Conservation (phyloP, 2,329 filamentous ascomycete genomes). For the Diplodia intermedia region DNA sequence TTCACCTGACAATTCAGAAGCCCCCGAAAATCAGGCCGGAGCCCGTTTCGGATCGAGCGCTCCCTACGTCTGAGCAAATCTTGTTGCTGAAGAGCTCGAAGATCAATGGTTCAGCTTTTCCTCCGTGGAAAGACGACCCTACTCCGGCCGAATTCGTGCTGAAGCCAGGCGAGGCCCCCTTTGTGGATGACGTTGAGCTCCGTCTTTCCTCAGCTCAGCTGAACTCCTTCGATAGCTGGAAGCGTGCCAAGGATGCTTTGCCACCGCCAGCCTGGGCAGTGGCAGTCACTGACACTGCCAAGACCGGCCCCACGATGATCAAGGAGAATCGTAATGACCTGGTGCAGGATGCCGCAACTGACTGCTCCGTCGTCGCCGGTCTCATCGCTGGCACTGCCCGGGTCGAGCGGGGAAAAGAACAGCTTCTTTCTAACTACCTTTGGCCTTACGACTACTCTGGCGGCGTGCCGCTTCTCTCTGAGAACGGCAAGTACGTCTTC, state of each 20-base stretch:
- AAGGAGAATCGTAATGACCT: constrained; percentile 72
- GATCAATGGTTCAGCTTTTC: constrained; percentile 83
- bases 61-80: constrained; percentile 74
- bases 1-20: constrained; percentile 6
- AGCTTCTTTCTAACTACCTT: constrained; percentile 76
- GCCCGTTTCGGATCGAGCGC: constrained; percentile 60
- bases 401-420: constrained; percentile 66
- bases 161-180: constrained; percentile 59
- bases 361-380: constrained; percentile 96
- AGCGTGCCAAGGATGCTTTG: constrained; percentile 74
- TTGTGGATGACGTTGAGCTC: constrained; percentile 73
- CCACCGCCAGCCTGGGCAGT: constrained; percentile 52
- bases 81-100: constrained; percentile 79
- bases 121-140: constrained; percentile 78
- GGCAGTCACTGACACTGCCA: constrained; percentile 41
- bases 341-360: constrained; percentile 93
- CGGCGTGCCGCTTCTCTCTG: constrained; percentile 66
- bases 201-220: constrained; percentile 76
- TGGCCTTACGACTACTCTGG: constrained; percentile 73
- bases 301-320: constrained; percentile 61
- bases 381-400: constrained; percentile 81
- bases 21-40: constrained; percentile 1
- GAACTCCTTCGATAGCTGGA: constrained; percentile 83
- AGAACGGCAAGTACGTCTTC: constrained; percentile 87
- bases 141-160: constrained; percentile 66